Conservation (phyloP, 345 rosid genomes). For the Atalantia buxifolia region DNA sequence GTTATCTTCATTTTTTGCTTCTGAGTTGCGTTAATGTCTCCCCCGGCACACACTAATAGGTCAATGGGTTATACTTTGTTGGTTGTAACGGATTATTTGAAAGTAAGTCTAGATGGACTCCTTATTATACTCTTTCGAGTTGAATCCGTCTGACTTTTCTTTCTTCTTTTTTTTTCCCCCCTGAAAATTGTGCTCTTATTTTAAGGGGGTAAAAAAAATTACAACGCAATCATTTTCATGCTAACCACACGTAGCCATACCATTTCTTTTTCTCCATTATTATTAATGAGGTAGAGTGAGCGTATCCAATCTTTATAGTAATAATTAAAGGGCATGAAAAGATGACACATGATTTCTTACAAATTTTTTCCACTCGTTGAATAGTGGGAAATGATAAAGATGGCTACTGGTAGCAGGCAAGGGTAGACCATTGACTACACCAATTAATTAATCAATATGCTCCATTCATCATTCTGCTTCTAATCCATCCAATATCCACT, state of each 20-base stretch:
- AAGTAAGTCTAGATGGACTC: too few relatives aligned
- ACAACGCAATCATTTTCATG: neutral
- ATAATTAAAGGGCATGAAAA: neutral
- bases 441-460: neutral
- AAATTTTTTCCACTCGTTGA: neutral
- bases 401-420: neutral
- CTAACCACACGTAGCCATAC: neutral
- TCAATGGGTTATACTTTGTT: too few relatives aligned
- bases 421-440: neutral
- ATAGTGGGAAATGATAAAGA: neutral
- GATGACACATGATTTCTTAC: neutral
- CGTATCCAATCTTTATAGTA: neutral
- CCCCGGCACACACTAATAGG: too few relatives aligned
- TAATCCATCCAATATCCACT: neutral
- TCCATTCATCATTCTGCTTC: neutral
- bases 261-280: neutral
- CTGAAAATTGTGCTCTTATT: too few relatives aligned
- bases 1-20: too few relatives aligned
- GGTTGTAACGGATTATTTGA: too few relatives aligned
- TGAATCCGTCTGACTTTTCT: too few relatives aligned
- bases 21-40: too few relatives aligned
- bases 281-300: neutral
- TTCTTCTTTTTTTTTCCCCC: too few relatives aligned
- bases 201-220: rapidly evolving
- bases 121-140: too few relatives aligned